Conservation (phyloP, 306 rosid species). For the Vigna mungo region DNA sequence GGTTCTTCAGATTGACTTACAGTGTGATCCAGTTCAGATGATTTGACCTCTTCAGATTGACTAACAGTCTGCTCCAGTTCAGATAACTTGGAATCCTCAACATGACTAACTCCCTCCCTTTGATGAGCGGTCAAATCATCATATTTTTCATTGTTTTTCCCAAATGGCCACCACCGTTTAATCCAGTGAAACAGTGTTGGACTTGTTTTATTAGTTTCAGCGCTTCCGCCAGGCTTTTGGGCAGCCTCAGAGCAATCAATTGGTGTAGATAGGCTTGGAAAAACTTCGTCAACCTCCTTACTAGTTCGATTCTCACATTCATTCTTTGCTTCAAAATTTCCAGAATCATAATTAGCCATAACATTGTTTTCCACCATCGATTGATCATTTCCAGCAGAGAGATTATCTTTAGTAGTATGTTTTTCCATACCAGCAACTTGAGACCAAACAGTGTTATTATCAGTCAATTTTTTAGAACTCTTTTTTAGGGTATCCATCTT, state of each 20-base stretch:
- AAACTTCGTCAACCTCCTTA: slow-evolving; percentile 53
- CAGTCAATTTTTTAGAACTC: slow-evolving; percentile 50
- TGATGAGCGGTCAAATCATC: slow-evolving; percentile 47
- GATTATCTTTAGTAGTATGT: slow-evolving; percentile 34
- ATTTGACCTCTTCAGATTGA: slow-evolving; percentile 43
- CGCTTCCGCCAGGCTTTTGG: slow-evolving; percentile 41
- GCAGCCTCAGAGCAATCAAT: slow-evolving; percentile 45
- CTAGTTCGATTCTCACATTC: slow-evolving; percentile 38
- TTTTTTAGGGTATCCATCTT: slow-evolving; percentile 45
- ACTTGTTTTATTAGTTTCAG: slow-evolving; percentile 43
- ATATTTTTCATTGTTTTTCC: slow-evolving; percentile 47
- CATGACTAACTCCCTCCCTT: slow-evolving; percentile 28
- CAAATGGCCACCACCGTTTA: slow-evolving; percentile 58
- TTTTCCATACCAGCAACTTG: slow-evolving; percentile 49
- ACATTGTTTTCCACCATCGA: slow-evolving; percentile 19
- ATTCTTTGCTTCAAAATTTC: slow-evolving; percentile 46
- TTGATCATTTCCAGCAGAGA: slow-evolving; percentile 44
- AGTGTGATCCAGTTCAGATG: slow-evolving; percentile 48
- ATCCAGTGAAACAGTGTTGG: slow-evolving; percentile 53
- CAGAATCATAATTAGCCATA: slow-evolving; percentile 24
- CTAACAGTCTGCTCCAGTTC: slow-evolving; percentile 40
- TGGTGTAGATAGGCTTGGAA: slow-evolving; percentile 37
- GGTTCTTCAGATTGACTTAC: slow-evolving; percentile 30
- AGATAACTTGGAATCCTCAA: slow-evolving; percentile 53
- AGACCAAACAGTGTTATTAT: slow-evolving; percentile 42